A percentile compares a stretch with the other conserved stretches of the same genome.
These are phyloP conservation scores for Arabis alpina DNA, from an alignment of 345 rosid genomes.

Conservation along the genomic window DNA sequence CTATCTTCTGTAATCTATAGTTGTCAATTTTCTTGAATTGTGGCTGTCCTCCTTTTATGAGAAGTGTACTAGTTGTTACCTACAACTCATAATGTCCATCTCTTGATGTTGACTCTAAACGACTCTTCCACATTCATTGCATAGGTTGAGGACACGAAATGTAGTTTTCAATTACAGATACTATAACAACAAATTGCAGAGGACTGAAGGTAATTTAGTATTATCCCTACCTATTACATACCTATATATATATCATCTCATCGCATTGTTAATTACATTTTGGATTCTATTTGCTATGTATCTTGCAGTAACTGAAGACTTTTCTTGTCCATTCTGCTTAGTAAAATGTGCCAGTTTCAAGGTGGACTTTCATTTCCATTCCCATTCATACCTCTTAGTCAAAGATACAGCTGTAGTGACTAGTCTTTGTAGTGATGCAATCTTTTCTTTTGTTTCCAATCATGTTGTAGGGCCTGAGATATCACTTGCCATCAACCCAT, in stretches of 20 bases:
- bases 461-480: constrained; percentile 75
- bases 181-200: constrained; percentile 82
- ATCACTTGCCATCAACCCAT: constrained; percentile 84
- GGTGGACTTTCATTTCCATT: constrained; percentile 51
- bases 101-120: constrained; percentile 26
- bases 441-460: constrained; percentile 21
- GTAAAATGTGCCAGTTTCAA: constrained; percentile 93
- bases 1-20: constrained; percentile 12
- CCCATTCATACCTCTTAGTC: constrained; percentile 29
- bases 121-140: constrained; percentile 39
- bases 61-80: constrained; percentile 13
- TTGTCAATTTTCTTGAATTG: constrained; percentile 22
- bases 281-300: constrained; percentile 33
- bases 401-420: constrained; percentile 36
- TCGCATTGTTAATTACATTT: constrained; percentile 10
- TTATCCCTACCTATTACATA: constrained; percentile 16
- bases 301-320: constrained; percentile 95
- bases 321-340: constrained; percentile 97
- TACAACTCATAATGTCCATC: constrained; percentile 15
- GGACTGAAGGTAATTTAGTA: constrained; percentile 80
- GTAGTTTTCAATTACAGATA: constrained; percentile 94
- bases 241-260: not conserved
- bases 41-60: constrained; percentile 14
- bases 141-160: constrained; percentile 93
- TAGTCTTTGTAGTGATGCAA: constrained; percentile 29